A percentile compares a stretch with the other conserved stretches of the same genome.
These are phyloP conservation scores for Colletotrichum viniferum DNA, from an alignment of 2,329 filamentous ascomycete genomes.

Conservation along the genomic window DNA sequence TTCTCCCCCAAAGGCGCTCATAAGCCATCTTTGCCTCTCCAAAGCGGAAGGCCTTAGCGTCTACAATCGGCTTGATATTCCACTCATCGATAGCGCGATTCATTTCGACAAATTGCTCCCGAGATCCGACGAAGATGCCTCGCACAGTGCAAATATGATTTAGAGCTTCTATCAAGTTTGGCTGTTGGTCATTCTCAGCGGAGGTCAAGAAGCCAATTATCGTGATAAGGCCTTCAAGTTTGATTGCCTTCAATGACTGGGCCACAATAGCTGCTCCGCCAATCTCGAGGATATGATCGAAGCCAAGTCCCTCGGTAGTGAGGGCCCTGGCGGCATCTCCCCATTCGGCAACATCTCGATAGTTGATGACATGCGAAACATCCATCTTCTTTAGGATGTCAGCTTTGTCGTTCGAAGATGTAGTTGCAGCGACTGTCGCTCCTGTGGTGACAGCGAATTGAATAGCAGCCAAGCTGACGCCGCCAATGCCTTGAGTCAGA, in stretches of 20 bases:
- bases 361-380: slow-evolving; percentile 62
- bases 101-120: not conserved
- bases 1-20: accelerated
- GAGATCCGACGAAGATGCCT: not conserved
- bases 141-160: not conserved
- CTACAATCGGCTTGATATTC: not conserved
- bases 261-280: not conserved
- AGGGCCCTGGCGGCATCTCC: slow-evolving; percentile 55
- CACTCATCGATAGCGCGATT: not conserved
- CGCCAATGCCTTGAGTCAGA: slow-evolving; percentile 57
- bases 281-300: not conserved
- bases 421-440: slow-evolving; percentile 62
- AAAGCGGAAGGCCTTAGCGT: accelerated
- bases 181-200: not conserved
- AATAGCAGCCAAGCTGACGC: slow-evolving; percentile 54
- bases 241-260: not conserved
- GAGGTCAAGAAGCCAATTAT: not conserved
- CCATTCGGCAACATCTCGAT: slow-evolving; percentile 56
- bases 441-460: slow-evolving; percentile 49
- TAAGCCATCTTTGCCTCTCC: not conserved
- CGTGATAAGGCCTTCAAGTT: not conserved
- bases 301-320: slow-evolving; percentile 30
- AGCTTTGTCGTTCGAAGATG: slow-evolving; percentile 53
- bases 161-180: not conserved
- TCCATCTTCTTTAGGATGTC: slow-evolving; percentile 54